Evolutionary conservation across 169 alveolate genomes (phyloP), one percentile per base, ranked within the genome.

Genomic region (Pseudocohnilembus persalinus): DNA sequence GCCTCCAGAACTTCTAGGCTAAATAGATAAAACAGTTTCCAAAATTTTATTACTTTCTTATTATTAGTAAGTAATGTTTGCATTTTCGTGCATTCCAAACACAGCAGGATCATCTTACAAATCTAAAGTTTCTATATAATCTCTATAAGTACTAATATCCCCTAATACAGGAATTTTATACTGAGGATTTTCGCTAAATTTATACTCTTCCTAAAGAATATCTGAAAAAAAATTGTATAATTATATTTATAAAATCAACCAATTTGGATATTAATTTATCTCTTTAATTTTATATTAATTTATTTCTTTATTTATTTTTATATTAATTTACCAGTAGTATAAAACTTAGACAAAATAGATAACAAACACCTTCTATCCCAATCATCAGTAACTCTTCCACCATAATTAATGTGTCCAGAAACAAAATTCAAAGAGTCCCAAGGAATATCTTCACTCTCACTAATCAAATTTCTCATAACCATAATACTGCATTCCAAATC

Each of bases 381-480:
- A 84, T 96, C 98, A 88, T 98, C 99, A 28, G 99, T 98, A 74
- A 98, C 99, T 88, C 99, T 96, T 33, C 99, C 99, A 31, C 99
- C 99, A 90, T 98, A 98, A 88, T 97, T 96, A 80, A 98, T 97
- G 73, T 97, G 96, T 25, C 99, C 99, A 72, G 97, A 95, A 64
- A 97, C 95, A 87, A 95, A 97, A 72, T 93, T 82, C 87, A 97
- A 83, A 31, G 98, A 97, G 79, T 98, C 98, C 97, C 98, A 97
- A 1, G 99, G 98, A 68, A 96, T 91, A 35, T 92, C 92, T 0
- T 94, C 98, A 31, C 94, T 95, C 30, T 95, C 97, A 74, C 94
- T 95, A 81, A 96, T 84, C 82, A 96, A 93, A 77, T 93, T 94
- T 82, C 94, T 95, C 77, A 96, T 81, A 85, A 91, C 89, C 77